Evolutionary conservation across 2,329 filamentous ascomycete species (phyloP).

Genomic region (Phoma sp.): DNA sequence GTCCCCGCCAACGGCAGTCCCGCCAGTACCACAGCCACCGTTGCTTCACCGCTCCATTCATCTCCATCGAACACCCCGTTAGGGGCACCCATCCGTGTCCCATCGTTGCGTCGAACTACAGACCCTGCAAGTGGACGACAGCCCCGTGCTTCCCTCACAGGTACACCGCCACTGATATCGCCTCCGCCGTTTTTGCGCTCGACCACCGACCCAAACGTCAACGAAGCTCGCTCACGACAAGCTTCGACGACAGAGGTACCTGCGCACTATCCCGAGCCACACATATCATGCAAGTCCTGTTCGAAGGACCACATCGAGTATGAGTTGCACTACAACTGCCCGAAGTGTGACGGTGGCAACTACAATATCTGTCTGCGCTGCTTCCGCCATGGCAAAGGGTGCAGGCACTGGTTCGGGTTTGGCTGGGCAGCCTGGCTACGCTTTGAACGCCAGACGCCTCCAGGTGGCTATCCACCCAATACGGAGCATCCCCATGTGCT

Average conservation of each 20-base stretch:
- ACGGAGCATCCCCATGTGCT: slow-evolving; percentile 61
- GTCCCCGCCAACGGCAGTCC: slow-evolving; percentile 34
- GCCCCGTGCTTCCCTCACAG: slow-evolving; percentile 28
- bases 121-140: slow-evolving; percentile 35
- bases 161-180: slow-evolving; percentile 34
- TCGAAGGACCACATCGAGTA: slow-evolving; percentile 77
- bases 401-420: slow-evolving; percentile 88
- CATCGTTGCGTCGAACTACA: slow-evolving; percentile 40
- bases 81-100: slow-evolving; percentile 21
- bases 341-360: slow-evolving; percentile 69
- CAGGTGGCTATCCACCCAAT: slow-evolving; percentile 49
- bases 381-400: slow-evolving; percentile 78
- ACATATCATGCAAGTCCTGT: slow-evolving; percentile 76
- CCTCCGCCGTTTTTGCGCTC: slow-evolving; percentile 36
- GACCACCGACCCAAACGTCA: slow-evolving; percentile 35
- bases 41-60: slow-evolving; percentile 28
- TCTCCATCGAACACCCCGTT: slow-evolving; percentile 26
- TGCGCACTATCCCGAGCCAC: slow-evolving; percentile 69
- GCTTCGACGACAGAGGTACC: slow-evolving; percentile 26
- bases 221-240: slow-evolving; percentile 25
- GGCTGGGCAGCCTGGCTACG: slow-evolving; percentile 71
- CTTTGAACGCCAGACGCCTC: slow-evolving; percentile 60
- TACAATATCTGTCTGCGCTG: slow-evolving; percentile 84
- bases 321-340: slow-evolving; percentile 83
- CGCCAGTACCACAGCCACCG: slow-evolving; percentile 32